These are phyloP conservation scores for Solanum lignicaule DNA, from an alignment of 257 asterid species.

Conservation along the genomic window DNA sequence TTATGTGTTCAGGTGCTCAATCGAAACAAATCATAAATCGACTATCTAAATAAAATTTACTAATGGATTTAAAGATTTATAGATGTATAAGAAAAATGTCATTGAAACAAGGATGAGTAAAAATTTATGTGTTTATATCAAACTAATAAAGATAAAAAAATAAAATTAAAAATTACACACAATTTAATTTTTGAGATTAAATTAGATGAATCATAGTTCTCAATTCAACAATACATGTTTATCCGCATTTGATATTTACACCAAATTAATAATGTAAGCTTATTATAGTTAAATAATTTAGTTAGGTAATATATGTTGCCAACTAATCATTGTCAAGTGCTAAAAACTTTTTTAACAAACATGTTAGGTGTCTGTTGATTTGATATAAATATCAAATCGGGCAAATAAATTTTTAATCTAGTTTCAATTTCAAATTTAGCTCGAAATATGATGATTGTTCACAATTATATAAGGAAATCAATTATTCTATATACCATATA, in stretches of 20 bases:
- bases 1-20: too few relatives aligned
- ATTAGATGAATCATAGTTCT: too few relatives aligned
- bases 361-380: background rate
- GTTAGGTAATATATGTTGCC: background rate
- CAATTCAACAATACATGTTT: too few relatives aligned
- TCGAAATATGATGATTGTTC: background rate
- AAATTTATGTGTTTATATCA: background rate
- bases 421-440: background rate
- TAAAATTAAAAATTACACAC: background rate
- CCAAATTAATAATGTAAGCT: too few relatives aligned
- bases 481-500: background rate
- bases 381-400: background rate
- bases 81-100: background rate
- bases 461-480: too few relatives aligned
- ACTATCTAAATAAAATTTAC: background rate
- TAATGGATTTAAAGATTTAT: too few relatives aligned
- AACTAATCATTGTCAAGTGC: background rate
- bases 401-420: background rate
- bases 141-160: background rate
- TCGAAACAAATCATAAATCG: background rate
- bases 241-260: too few relatives aligned
- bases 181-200: too few relatives aligned
- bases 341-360: background rate
- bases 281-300: too few relatives aligned
- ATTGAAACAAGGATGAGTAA: background rate